Base-by-base conservation (phyloP, 768 basidiomycete genomes). In the Naematelia aurantialba region DNA sequence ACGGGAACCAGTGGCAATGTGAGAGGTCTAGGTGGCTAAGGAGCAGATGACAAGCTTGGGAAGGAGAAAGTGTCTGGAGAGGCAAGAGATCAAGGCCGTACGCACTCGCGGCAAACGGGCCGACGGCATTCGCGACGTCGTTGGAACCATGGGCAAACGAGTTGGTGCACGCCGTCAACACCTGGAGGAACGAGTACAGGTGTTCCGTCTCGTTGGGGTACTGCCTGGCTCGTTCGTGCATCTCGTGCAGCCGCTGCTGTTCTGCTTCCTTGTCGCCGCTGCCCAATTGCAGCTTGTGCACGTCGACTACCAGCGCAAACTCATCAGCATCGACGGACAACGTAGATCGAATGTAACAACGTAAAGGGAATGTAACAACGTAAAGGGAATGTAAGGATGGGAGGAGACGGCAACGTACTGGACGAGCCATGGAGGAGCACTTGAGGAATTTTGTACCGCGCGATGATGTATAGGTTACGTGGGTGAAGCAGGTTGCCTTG, bases 61-160 rank as follows among this genome's bases (percentile, higher is more conserved):
- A n/a, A n/a, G n/a, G n/a, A n/a, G n/a, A n/a, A n/a, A n/a, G n/a
- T n/a, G n/a, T n/a, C n/a, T n/a, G n/a, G n/a, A n/a, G n/a, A n/a
- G n/a, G n/a, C n/a, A n/a, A n/a, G n/a, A n/a, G n/a, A n/a, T n/a
- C n/a, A n/a, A n/a, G n/a, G n/a, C n/a, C n/a, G n/a, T n/a, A n/a
- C n/a, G n/a, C n/a, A n/a, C n/a, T n/a, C n/a, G n/a, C n/a, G 24
- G 78, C 71, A 62, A 62, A 78, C 13, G 78, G 78, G 42, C 76
- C 75, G 54, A 76, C 64, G 44, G 76, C 75, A 63, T 78, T 78
- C 34, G 71, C 66, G 39, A 78, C 62, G 55, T 80, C 79, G 73
- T 80, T 80, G 61, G 79, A 70, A 14, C 80, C 80, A 67, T 81
- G 80, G 2, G 79, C 80, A 63, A 80, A 80, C 2, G 78, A 79